Conservation (phyloP, 805 yeast species). For the Myxozyma melibiosi region DNA sequence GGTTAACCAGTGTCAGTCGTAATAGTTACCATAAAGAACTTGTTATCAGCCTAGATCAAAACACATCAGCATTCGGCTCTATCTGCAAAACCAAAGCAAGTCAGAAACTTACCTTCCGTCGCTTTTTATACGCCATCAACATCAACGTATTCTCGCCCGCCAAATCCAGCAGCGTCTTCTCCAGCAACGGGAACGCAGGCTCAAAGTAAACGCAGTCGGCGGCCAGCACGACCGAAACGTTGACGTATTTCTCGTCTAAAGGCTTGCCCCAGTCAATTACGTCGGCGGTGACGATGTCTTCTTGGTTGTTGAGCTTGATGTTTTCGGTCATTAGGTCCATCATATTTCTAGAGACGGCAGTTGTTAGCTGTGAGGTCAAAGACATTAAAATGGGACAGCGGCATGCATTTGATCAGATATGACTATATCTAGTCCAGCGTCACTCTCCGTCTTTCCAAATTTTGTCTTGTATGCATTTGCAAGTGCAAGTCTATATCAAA, state of each 20-base stretch:
- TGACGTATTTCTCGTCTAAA: conserved; percentile 44
- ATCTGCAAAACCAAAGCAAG: background rate
- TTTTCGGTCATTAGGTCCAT: conserved; percentile 53
- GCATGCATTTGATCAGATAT: conserved; percentile 53
- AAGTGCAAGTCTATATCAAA: conserved; percentile 36
- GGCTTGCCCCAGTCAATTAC: conserved; percentile 53
- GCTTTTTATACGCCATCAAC: conserved; percentile 56
- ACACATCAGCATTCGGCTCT: background rate
- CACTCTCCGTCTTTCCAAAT: conserved; percentile 28
- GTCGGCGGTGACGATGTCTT: conserved; percentile 46
- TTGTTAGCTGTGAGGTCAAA: background rate
- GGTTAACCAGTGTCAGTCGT: background rate
- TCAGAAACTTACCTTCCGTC: conserved; percentile 47
- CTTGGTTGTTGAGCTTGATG: conserved; percentile 47
- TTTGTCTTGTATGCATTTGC: conserved; percentile 36
- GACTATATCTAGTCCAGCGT: conserved; percentile 43
- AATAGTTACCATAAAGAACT: conserved; percentile 38
- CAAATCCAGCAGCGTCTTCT: conserved; percentile 52
- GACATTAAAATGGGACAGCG: background rate
- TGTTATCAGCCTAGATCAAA: conserved; percentile 39
- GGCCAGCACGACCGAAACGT: conserved; percentile 53
- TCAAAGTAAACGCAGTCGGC: conserved; percentile 65
- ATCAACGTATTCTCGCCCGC: conserved; percentile 47
- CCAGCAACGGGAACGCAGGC: conserved; percentile 55
- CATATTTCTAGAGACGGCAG: conserved; percentile 39